These are phyloP conservation scores for Vicia sativa DNA, from an alignment of 306 rosid species.

Conservation along the genomic window DNA sequence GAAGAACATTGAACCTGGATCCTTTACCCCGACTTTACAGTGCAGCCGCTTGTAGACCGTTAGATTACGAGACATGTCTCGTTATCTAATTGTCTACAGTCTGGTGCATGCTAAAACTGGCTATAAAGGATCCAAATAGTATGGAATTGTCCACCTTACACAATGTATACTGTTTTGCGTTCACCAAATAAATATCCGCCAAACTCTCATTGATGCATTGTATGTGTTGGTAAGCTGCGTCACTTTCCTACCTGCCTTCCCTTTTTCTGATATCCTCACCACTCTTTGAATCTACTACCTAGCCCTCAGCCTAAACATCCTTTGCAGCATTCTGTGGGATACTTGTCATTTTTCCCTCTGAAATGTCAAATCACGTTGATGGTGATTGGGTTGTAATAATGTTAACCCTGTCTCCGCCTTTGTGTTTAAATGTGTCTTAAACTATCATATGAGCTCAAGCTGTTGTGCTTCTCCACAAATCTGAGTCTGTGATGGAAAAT, in stretches of 20 bases:
- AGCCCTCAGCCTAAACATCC: slow-evolving; percentile 15
- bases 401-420: background rate
- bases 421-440: background rate
- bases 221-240: background rate
- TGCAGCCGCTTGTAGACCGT: background rate
- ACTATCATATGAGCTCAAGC: slow-evolving; percentile 9
- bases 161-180: slow-evolving; percentile 1
- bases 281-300: background rate
- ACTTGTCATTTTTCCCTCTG: slow-evolving; percentile 20
- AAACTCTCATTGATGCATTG: slow-evolving; percentile 3
- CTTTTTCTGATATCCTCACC: slow-evolving; percentile 11
- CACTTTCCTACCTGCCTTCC: slow-evolving; percentile 18
- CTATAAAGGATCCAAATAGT: background rate
- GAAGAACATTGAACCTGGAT: slow-evolving; percentile 5
- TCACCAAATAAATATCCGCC: slow-evolving; percentile 11
- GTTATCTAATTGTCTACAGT: background rate
- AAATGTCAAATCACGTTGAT: slow-evolving; percentile 1
- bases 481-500: slow-evolving; percentile 14
- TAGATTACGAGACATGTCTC: background rate
- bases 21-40: background rate
- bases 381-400: slow-evolving; percentile 17
- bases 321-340: slow-evolving; percentile 21
- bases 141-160: background rate
- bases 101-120: background rate
- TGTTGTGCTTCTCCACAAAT: slow-evolving; percentile 6